These are phyloP conservation scores for Diaporthe sp. DNA, from an alignment of 2,329 filamentous ascomycete genomes.

Conservation along the genomic window DNA sequence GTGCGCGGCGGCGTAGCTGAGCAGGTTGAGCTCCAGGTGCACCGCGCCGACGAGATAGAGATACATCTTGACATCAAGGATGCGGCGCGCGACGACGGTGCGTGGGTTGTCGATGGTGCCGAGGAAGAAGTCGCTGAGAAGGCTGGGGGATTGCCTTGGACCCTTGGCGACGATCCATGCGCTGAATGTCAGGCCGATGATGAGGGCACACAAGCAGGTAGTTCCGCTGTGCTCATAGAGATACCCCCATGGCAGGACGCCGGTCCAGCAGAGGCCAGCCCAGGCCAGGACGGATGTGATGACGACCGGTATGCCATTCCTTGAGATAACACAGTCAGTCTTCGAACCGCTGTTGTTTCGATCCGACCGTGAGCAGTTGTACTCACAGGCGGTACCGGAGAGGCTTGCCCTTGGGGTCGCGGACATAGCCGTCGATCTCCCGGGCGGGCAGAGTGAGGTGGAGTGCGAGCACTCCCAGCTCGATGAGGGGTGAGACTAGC, in stretches of 20 bases:
- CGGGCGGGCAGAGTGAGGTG: slow-evolving; percentile 27
- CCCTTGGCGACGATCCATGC: slow-evolving; percentile 7
- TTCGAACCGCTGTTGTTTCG: background rate
- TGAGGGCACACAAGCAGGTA: background rate
- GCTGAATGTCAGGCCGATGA: slow-evolving; percentile 12
- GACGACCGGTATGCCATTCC: slow-evolving; percentile 27
- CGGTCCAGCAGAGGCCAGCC: slow-evolving; percentile 16
- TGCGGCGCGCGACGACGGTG: background rate
- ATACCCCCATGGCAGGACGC: slow-evolving; percentile 24
- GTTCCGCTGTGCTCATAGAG: slow-evolving; percentile 14
- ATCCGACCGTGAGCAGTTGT: background rate
- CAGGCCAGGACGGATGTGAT: slow-evolving; percentile 15
- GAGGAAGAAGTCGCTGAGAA: slow-evolving; percentile 21
- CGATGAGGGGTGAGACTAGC: slow-evolving; percentile 27
- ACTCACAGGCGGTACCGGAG: slow-evolving; percentile 31
- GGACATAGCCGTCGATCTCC: slow-evolving; percentile 29
- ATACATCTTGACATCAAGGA: slow-evolving; percentile 31
- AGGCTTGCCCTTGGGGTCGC: slow-evolving; percentile 28
- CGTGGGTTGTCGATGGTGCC: slow-evolving; percentile 27
- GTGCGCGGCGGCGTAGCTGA: slow-evolving; percentile 29
- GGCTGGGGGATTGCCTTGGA: background rate
- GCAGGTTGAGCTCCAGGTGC: slow-evolving; percentile 32
- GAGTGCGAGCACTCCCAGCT: slow-evolving; percentile 28
- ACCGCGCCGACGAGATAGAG: slow-evolving; percentile 31
- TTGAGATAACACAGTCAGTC: background rate